These are phyloP conservation scores for Penicillium steckii DNA, from an alignment of 495 filamentous ascomycete genomes.

Conservation along the genomic window DNA sequence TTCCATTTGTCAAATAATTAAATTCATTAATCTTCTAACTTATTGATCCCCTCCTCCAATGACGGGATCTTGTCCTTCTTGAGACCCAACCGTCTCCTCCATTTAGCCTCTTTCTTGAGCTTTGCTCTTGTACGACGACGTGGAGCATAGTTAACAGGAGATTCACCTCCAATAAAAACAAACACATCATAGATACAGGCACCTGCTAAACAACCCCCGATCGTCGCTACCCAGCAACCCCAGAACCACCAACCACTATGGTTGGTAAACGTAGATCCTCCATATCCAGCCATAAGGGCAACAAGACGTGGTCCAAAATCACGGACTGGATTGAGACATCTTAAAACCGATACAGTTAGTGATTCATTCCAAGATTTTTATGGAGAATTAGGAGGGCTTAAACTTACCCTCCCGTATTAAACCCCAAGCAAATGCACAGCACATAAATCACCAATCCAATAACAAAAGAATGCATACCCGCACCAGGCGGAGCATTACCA, in stretches of 20 bases:
- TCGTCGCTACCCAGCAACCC: conserved; percentile 23
- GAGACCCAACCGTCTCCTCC: conserved; percentile 14
- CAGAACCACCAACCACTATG: conserved; percentile 23
- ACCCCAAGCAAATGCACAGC: conserved; percentile 18
- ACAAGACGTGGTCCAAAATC: conserved; percentile 22
- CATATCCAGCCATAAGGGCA: conserved; percentile 24
- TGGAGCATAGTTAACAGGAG: conserved; percentile 21
- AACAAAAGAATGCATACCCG: conserved; percentile 26
- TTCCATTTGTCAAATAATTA: neutral
- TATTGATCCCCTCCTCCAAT: conserved; percentile 7
- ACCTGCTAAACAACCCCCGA: conserved; percentile 15
- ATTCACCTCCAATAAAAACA: conserved; percentile 26
- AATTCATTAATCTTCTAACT: conserved; percentile 10
- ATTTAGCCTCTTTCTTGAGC: conserved; percentile 11
- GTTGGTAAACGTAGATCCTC: conserved; percentile 2
- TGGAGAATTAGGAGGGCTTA: neutral
- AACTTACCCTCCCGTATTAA: conserved; percentile 16
- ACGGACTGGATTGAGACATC: conserved; percentile 21
- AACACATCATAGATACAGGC: conserved; percentile 19
- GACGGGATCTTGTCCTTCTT: conserved; percentile 5
- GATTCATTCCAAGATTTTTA: too few relatives aligned
- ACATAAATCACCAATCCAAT: conserved; percentile 19
- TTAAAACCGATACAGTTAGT: neutral
- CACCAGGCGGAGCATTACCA: conserved; percentile 20
- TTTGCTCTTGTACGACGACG: conserved; percentile 14